A percentile compares a stretch with the other conserved stretches of the same genome.
Evolutionary conservation across 2,329 filamentous ascomycete genomes (phyloP).

Genomic region (Didymella sp.): DNA sequence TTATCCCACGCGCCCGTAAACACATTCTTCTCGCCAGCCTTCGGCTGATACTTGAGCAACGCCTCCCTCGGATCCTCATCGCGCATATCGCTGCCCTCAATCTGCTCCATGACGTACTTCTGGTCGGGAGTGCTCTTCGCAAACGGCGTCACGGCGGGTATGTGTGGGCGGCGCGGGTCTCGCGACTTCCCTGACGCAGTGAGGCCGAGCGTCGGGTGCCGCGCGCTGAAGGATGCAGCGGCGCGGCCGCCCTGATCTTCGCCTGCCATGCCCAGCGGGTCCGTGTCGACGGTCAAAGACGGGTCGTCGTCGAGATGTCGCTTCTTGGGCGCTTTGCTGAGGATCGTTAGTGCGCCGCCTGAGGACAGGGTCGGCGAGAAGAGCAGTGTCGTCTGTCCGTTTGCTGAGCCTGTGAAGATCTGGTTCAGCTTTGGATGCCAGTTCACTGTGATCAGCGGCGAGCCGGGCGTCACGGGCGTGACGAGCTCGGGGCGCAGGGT

Average conservation of each 20-base stretch:
- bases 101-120: conserved; percentile 84
- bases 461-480: conserved; percentile 86
- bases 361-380: conserved; percentile 86
- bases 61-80: conserved; percentile 97
- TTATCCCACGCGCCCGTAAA: conserved; percentile 94
- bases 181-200: conserved; percentile 76
- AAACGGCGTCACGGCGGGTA: conserved; percentile 86
- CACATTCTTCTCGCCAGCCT: conserved; percentile 89
- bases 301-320: conserved; percentile 95
- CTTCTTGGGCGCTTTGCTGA: conserved; percentile 92
- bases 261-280: conserved; percentile 80
- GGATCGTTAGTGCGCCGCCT: conserved; percentile 83
- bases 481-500: conserved; percentile 85
- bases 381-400: conserved; percentile 86
- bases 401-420: conserved; percentile 91
- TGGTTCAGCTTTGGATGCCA: conserved; percentile 98
- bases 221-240: conserved; percentile 59
- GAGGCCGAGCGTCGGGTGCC: conserved; percentile 74
- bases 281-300: conserved; percentile 73
- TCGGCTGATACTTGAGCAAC: conserved; percentile 90
- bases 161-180: conserved; percentile 84
- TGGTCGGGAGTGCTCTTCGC: conserved; percentile 89
- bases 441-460: conserved; percentile 79
- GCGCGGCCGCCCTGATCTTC: conserved; percentile 69
- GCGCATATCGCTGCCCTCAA: conserved; percentile 88